Evolutionary conservation across 2,329 filamentous ascomycete genomes (phyloP), one percentile per base, ranked within the genome.

Genomic region (Penicillium thymicola): DNA sequence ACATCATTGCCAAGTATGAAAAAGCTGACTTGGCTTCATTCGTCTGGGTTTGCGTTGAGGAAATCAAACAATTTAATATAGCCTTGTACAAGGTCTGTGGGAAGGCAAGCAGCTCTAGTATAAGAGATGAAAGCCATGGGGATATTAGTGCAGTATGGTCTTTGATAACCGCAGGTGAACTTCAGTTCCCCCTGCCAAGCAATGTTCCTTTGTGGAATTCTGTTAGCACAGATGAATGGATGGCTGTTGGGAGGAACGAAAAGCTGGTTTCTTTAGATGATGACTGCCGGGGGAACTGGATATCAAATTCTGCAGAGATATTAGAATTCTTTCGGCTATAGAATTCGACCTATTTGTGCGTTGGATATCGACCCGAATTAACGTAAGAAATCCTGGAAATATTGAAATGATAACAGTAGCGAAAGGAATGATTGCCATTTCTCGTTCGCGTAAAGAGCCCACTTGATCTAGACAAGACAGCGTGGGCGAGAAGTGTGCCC

Each of bases 61-160:
- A 72, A 42, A 53, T 65, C 3, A 72, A 72, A 56, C 61, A 64
- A 2, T 72, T 72, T 23, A 61, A 60, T 18, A 5, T 70, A 8
- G 63, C 70, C 0, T 42, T 73, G 27, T 71, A 63, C 42, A 72
- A 56, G 37, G 53, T 67, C 8, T 63, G 61, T 37, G 30, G 34
- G 21, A 57, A 49, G 23, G 8, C 57, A 37, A 57, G 54, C 46
- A 50, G 5, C 9, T 30, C 23, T 7, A 34, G 4, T n/a, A 40
- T 42, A 32, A 32, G 27, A 32, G 14, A 37, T 0, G 14, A 8
- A 34, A 30, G 10, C 0, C 5, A 25, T 9, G 42, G 3, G 3
- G 10, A 13, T 30, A 23, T 3, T 3, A 3, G 25, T 16, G 3
- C 47, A 23, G 32, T 27, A 18, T 7, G 14, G 21, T 30, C 34